Percentiles rank a stretch among this genome's conserved stretches.
Conservation (phyloP, 108 stramenopile species). For the Poteriospumella lacustris region DNA sequence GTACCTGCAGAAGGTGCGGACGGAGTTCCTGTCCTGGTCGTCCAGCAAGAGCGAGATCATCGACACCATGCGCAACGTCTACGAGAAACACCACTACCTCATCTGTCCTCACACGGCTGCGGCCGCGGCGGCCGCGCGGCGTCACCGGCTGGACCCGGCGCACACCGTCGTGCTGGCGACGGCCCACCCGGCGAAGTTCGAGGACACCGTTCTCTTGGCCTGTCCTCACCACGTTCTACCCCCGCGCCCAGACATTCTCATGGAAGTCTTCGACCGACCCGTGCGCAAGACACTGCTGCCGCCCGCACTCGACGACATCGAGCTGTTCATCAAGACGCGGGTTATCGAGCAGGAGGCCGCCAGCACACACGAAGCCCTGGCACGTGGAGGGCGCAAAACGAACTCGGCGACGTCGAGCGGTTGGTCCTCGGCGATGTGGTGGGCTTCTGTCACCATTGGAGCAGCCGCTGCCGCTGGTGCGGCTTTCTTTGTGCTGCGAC, state of each 20-base stretch:
- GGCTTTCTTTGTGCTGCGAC: too few species aligned
- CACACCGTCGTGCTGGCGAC: conserved; percentile 78
- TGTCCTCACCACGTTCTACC: conserved; percentile 30
- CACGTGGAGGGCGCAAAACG: too few species aligned
- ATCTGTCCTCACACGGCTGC: conserved; percentile 94
- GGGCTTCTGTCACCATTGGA: too few species aligned
- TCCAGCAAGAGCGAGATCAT: conserved; percentile 75
- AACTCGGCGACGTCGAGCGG: too few species aligned
- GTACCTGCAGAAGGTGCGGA: conserved; percentile 66
- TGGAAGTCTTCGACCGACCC: background rate
- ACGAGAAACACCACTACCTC: conserved; percentile 75
- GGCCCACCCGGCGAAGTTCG: conserved; percentile 95
- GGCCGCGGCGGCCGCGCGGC: conserved; percentile 78
- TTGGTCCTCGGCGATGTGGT: too few species aligned
- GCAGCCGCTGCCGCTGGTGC: too few species aligned
- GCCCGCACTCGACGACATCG: background rate
- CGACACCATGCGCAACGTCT: conserved; percentile 67
- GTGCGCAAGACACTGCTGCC: background rate
- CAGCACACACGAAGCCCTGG: too few species aligned
- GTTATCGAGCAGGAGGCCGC: too few species aligned
- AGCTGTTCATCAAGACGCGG: conserved; percentile 6
- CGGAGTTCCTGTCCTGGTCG: conserved; percentile 76
- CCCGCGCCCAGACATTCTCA: background rate
- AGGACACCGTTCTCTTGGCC: conserved; percentile 70
- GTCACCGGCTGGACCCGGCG: conserved; percentile 59